Evolutionary conservation across 169 alveolate genomes (phyloP).

Genomic region (Eimeria sp.): DNA sequence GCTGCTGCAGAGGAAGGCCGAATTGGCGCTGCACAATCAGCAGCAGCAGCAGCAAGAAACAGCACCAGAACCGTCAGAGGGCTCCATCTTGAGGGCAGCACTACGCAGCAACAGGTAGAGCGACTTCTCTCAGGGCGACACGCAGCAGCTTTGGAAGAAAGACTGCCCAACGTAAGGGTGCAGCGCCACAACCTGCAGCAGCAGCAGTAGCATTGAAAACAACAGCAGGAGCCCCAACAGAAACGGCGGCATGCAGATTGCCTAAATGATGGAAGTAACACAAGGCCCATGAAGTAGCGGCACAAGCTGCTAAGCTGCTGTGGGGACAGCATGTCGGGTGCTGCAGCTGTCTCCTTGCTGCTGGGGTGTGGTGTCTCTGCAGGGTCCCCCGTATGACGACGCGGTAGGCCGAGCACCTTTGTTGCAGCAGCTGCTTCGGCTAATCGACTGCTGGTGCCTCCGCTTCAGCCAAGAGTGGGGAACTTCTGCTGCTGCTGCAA

Average conservation of each 20-base stretch:
- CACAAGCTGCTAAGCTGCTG: not conserved
- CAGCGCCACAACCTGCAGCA: not conserved
- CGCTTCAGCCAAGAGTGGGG: slow-evolving; percentile 33
- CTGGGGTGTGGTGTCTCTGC: not conserved
- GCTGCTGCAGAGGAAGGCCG: not conserved
- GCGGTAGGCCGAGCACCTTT: not conserved
- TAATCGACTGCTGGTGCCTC: slow-evolving; percentile 11
- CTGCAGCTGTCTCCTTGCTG: slow-evolving; percentile 11
- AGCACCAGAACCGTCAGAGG: not conserved
- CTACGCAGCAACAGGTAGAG: slow-evolving; percentile 25
- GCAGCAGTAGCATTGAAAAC: no score
- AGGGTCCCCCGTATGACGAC: slow-evolving; percentile 26
- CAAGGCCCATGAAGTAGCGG: not conserved
- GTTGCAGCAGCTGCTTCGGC: slow-evolving; percentile 35
- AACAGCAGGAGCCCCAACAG: no score
- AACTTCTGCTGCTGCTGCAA: not conserved
- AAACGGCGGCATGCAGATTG: no score
- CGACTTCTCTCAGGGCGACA: not conserved
- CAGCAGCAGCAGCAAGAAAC: slow-evolving; percentile 19
- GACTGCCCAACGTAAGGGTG: not conserved
- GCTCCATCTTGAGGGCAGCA: not conserved
- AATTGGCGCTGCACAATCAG: not conserved
- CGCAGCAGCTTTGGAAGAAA: not conserved
- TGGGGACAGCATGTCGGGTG: not conserved
- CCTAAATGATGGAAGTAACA: no score